These are phyloP conservation scores for Rutstroemia sp. DNA, from an alignment of 2,329 filamentous ascomycete species.

Conservation along the genomic window DNA sequence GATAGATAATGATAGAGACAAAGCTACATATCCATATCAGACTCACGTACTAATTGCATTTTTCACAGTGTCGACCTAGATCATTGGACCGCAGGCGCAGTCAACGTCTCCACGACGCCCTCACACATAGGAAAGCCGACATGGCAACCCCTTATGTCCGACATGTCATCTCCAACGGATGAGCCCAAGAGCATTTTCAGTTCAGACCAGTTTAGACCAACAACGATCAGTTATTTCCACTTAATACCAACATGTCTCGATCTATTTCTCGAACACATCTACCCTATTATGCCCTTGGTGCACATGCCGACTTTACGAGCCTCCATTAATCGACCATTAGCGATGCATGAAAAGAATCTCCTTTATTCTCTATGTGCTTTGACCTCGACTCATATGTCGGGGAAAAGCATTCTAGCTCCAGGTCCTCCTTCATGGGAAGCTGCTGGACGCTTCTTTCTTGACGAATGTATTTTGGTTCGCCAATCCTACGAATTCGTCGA, in stretches of 20 bases:
- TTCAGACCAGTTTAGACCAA: constrained; percentile 36
- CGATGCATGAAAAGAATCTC: constrained; percentile 36
- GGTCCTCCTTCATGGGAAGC: constrained; percentile 38
- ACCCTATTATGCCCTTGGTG: constrained; percentile 56
- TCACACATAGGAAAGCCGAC: constrained; percentile 9
- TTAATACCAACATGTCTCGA: constrained; percentile 50
- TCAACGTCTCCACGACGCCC: constrained; percentile 14
- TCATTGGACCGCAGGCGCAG: constrained; percentile 20
- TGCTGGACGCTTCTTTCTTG: constrained; percentile 48
- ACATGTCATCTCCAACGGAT: constrained; percentile 33
- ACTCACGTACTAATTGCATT: not conserved
- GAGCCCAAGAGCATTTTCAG: constrained; percentile 31
- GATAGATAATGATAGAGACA: too few relatives aligned
- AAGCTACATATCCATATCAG: not conserved
- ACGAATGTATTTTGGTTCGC: constrained; percentile 49
- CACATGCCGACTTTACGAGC: constrained; percentile 48
- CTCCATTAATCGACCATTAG: constrained; percentile 37
- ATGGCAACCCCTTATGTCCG: constrained; percentile 27
- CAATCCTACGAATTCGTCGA: constrained; percentile 52
- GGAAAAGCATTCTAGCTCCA: constrained; percentile 34
- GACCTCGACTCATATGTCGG: constrained; percentile 43
- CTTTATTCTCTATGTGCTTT: constrained; percentile 52
- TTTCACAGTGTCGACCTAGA: constrained; percentile 16
- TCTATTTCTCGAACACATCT: constrained; percentile 54
- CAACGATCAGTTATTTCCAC: constrained; percentile 40